Percentiles rank a stretch among this genome's conserved stretches.
Evolutionary conservation across 179 eudicot species (phyloP).

Genomic region (Corrigiola litoralis): DNA sequence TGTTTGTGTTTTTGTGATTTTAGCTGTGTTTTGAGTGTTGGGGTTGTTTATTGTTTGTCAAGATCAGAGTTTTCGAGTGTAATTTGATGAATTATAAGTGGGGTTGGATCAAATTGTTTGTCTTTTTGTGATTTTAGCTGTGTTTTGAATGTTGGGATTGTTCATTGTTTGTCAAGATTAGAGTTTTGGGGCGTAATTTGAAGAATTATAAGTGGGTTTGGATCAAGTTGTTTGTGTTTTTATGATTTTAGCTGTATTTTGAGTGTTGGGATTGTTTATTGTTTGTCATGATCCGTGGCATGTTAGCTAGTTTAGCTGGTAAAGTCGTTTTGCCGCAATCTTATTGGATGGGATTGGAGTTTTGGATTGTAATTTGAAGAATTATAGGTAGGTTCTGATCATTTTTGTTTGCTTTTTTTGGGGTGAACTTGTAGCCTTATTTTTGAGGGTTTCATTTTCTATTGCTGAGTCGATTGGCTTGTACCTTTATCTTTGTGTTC

Average conservation of each 20-base stretch:
- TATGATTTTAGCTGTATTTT: too few relatives aligned
- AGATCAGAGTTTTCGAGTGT: neutral
- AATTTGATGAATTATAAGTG: neutral
- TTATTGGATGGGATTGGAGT: neutral
- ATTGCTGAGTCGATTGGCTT: too few relatives aligned
- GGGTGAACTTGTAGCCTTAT: neutral
- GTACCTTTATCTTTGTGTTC: too few relatives aligned
- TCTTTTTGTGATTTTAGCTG: neutral
- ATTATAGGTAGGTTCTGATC: too few relatives aligned
- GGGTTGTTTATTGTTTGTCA: too few relatives aligned
- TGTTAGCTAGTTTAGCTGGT: conserved; percentile 1
- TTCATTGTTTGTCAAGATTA: neutral
- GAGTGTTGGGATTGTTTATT: conserved; percentile 4
- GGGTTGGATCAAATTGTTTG: neutral
- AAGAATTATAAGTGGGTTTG: conserved; percentile 3
- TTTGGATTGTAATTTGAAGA: too few relatives aligned
- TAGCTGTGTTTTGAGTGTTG: neutral
- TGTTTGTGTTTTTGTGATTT: neutral
- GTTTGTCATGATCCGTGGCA: neutral
- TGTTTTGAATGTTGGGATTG: neutral
- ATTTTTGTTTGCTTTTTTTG: too few relatives aligned
- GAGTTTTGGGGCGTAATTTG: neutral
- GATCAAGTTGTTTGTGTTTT: neutral
- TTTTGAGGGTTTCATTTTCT: too few relatives aligned
- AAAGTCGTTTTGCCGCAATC: neutral